Evolutionary conservation across 2,329 filamentous ascomycete genomes (phyloP).

Genomic region (Pseudocercospora musae): DNA sequence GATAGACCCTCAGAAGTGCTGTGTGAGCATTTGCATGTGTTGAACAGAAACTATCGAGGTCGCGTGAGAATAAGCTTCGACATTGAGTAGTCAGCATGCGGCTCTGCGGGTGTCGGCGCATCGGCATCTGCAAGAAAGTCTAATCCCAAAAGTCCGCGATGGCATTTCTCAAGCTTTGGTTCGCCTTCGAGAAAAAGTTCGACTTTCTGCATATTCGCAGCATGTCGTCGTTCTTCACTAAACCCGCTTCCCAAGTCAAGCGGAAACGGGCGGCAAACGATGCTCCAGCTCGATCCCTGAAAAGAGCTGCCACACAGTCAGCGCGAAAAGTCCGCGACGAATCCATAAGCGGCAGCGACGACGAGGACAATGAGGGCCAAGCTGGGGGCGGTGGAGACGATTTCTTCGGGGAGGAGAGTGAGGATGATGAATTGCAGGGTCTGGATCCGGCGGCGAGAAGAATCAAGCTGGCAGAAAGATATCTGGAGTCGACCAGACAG

Average conservation of each 20-base stretch:
- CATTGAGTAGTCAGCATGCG: neutral
- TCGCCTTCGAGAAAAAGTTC: neutral
- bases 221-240: conserved; percentile 96
- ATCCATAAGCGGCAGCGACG: conserved; percentile 83
- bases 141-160: neutral
- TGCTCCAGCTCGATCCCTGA: conserved; percentile 51
- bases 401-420: conserved; percentile 45
- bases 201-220: neutral
- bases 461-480: conserved; percentile 82
- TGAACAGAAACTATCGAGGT: neutral
- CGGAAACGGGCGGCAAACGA: conserved; percentile 66
- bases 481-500: conserved; percentile 82
- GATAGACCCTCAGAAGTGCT: too few relatives aligned
- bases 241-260: conserved; percentile 76
- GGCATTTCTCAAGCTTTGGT: neutral
- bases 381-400: conserved; percentile 26
- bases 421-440: conserved; percentile 68
- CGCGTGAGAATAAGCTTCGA: neutral
- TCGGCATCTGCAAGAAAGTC: neutral
- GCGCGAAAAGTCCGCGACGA: conserved; percentile 57
- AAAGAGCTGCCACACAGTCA: conserved; percentile 42
- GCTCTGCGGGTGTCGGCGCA: neutral
- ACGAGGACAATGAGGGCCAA: conserved; percentile 59
- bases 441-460: conserved; percentile 90
- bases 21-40: neutral